These are phyloP conservation scores for Pythium chondricola DNA, from an alignment of 352 stramenopile species.

Conservation along the genomic window DNA sequence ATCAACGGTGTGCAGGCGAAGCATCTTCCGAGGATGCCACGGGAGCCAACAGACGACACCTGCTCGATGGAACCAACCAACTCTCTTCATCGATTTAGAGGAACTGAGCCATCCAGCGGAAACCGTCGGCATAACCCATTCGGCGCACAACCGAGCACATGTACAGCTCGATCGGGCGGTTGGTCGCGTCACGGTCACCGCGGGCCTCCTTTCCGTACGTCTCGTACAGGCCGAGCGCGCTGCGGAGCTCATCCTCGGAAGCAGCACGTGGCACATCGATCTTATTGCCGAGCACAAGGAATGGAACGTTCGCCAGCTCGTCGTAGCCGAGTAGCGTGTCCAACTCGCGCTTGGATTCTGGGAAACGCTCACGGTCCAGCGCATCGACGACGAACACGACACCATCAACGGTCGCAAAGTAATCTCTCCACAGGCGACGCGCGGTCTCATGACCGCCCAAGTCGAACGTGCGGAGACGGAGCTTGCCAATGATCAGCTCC, in stretches of 20 bases:
- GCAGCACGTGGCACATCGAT: slow-evolving; percentile 97
- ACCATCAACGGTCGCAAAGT: slow-evolving; percentile 98
- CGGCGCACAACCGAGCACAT: slow-evolving; percentile 99
- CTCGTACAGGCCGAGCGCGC: slow-evolving; percentile 94
- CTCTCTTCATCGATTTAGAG: slow-evolving; percentile 51
- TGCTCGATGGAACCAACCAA: too few relatives aligned
- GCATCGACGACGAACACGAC: slow-evolving; percentile 99
- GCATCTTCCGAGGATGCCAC: too few relatives aligned
- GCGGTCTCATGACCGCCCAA: slow-evolving; percentile 98
- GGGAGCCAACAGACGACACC: too few relatives aligned
- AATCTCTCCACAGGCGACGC: slow-evolving; percentile 97
- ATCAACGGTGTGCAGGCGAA: too few relatives aligned
- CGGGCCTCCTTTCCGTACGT: slow-evolving; percentile 98
- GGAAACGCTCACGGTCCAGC: slow-evolving; percentile 97
- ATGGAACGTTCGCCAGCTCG: slow-evolving; percentile 97
- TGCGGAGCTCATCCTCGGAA: slow-evolving; percentile 98
- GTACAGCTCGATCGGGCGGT: slow-evolving; percentile 98
- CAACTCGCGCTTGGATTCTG: slow-evolving; percentile 98
- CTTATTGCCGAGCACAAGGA: slow-evolving; percentile 99
- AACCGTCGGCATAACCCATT: slow-evolving; percentile 98
- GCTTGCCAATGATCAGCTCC: slow-evolving; percentile 93
- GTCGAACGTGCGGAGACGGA: slow-evolving; percentile 99
- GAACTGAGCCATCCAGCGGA: slow-evolving; percentile 88
- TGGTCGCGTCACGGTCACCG: slow-evolving; percentile 85
- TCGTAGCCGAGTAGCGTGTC: slow-evolving; percentile 96